Base-by-base conservation (phyloP, 2,329 filamentous ascomycete species). In the Mycogone perniciosa region DNA sequence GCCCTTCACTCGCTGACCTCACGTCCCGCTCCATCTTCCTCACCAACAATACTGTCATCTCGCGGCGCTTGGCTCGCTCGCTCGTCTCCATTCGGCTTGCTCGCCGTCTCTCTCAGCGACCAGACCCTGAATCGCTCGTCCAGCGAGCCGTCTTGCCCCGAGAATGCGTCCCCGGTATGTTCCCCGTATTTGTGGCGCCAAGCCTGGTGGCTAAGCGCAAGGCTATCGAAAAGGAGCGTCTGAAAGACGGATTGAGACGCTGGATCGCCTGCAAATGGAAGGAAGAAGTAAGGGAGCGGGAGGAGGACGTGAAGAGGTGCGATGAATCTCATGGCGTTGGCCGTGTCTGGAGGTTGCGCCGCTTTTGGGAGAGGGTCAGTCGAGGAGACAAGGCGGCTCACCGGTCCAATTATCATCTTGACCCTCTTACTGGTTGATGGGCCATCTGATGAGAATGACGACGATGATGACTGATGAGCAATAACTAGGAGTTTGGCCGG, bases 21-120 rank as follows among this genome's bases (percentile, higher is more conserved):
- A 81, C 84, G 47, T 67, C 73, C 26, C 77, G 82, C 38, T 77
- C 74, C 63, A 87, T 89, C 62, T 85, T 87, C 66, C 67, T 87
- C 39, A 85, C 83, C 38, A 73, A 77, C 49, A 88, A 82, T 10
- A 80, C 84, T 33, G 74, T 84, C 42, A 76, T 84, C 27, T 85
- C 84, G 4, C 78, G 83, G 20, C 72, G 75, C 26, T 75, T 89
- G 3, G 80, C 79, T 42, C 77, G 82, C 50, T 84, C 76, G 10
- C 73, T 89, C 3, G 79, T 82, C 5, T 77, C 79, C 46, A 88
- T 88, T 60, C 79, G 80, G 31, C 74, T 89, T 4, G 79, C 82
- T 29, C 78, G 80, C 44, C 77, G 78, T 8, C 72, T 88, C 2
- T 76, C 79, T 13, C 68, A 74, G 7, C 75, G 85, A 1, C 84